A percentile compares a stretch with the other conserved stretches of the same genome.
These are phyloP conservation scores for Kazachstania africana DNA, from an alignment of 805 yeast genomes.

Conservation along the genomic window DNA sequence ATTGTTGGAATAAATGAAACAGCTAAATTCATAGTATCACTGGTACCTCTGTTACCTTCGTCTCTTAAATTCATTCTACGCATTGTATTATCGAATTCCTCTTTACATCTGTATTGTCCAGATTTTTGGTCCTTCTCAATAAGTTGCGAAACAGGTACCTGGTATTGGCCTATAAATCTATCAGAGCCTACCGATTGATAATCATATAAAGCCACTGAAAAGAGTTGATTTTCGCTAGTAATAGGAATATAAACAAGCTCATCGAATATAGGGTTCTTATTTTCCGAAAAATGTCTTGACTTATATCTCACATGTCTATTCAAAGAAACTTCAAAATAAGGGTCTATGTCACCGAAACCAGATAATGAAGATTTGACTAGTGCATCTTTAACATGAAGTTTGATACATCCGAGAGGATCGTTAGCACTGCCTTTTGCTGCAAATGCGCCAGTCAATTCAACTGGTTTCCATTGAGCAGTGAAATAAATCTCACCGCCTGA, in stretches of 20 bases:
- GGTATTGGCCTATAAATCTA: slow-evolving; percentile 49
- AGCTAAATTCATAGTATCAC: slow-evolving; percentile 38
- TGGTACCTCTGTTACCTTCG: slow-evolving; percentile 8
- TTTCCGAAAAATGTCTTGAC: slow-evolving; percentile 43
- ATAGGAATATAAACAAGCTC: slow-evolving; percentile 51
- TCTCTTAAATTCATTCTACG: too few relatives aligned
- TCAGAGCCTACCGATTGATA: slow-evolving; percentile 54
- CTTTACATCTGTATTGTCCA: slow-evolving; percentile 31
- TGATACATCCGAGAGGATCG: slow-evolving; percentile 54
- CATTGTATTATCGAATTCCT: not conserved
- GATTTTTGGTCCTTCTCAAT: slow-evolving; percentile 31
- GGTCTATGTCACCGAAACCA: slow-evolving; percentile 64
- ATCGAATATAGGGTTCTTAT: slow-evolving; percentile 47
- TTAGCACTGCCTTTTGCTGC: slow-evolving; percentile 31
- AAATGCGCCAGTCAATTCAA: slow-evolving; percentile 41
- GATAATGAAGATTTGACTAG: slow-evolving; percentile 41
- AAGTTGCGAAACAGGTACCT: slow-evolving; percentile 38
- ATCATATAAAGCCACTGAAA: slow-evolving; percentile 51
- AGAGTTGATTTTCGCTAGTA: slow-evolving; percentile 45
- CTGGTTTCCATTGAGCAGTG: slow-evolving; percentile 59
- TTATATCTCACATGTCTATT: slow-evolving; percentile 47
- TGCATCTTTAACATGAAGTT: slow-evolving; percentile 47
- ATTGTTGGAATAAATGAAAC: slow-evolving; percentile 55
- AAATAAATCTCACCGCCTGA: slow-evolving; percentile 47
- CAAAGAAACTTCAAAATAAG: slow-evolving; percentile 49